These are phyloP conservation scores for Ophiostoma sp. DNA, from an alignment of 2,329 filamentous ascomycete genomes.

Conservation along the genomic window DNA sequence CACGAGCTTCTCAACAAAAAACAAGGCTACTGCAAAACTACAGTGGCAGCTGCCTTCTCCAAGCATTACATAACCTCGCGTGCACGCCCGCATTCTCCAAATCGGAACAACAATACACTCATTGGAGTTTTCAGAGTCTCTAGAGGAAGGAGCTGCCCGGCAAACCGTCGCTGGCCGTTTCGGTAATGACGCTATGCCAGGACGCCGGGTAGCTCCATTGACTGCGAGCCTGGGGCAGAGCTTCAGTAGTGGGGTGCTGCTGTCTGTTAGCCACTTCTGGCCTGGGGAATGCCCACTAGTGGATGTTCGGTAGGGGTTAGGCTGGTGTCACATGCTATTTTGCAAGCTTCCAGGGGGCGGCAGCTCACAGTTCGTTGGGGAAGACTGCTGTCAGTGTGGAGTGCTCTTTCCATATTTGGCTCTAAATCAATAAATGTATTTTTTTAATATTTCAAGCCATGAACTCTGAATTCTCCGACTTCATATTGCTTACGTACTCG, in stretches of 20 bases:
- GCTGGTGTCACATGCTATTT: slow-evolving; percentile 11
- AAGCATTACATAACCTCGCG: slow-evolving; percentile 10
- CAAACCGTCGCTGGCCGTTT: slow-evolving; percentile 1
- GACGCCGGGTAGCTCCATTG: not conserved
- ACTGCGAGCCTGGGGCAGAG: not conserved
- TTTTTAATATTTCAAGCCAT: not conserved
- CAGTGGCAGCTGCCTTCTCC: not conserved
- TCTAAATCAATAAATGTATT: not conserved
- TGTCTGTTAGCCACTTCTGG: slow-evolving; percentile 11
- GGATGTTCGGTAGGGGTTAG: slow-evolving; percentile 1
- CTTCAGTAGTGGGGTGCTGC: slow-evolving; percentile 8
- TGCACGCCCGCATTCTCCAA: not conserved
- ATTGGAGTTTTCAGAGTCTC: not conserved
- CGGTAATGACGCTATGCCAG: not conserved
- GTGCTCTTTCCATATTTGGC: not conserved
- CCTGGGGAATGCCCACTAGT: slow-evolving; percentile 8
- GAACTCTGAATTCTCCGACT: not conserved
- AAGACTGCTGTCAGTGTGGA: slow-evolving; percentile 7
- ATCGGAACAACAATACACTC: not conserved
- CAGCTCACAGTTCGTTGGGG: slow-evolving; percentile 6
- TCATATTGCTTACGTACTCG: not conserved
- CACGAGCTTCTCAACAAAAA: slow-evolving; percentile 19
- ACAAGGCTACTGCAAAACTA: not conserved
- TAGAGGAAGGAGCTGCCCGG: slow-evolving; percentile 7
- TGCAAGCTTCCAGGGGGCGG: slow-evolving; percentile 5